phyloP scores from a whole-genome alignment of 805 yeast species.

The Wickerhamomyces chambardii region DNA sequence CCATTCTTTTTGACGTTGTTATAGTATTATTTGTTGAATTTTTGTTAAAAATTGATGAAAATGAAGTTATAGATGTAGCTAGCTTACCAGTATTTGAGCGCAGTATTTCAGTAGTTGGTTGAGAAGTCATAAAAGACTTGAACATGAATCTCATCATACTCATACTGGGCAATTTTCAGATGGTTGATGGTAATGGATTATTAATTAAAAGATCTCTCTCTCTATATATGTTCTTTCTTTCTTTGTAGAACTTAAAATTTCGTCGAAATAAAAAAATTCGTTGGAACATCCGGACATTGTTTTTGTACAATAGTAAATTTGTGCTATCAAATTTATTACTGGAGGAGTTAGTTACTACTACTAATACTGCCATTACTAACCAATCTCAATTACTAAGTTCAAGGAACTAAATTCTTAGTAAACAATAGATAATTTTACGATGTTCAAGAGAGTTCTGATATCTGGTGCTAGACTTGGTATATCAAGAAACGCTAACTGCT shows the following conservation, averaged over 20 bases:
- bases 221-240: background rate
- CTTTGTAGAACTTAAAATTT: background rate
- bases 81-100: slow-evolving; percentile 3
- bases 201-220: background rate
- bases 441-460: no score
- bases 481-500: no score
- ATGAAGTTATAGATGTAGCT: background rate
- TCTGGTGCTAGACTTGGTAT: no score
- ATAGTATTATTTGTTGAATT: slow-evolving; percentile 1
- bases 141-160: slow-evolving; percentile 10
- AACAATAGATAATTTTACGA: no score
- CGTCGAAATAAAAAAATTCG: background rate
- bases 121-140: slow-evolving; percentile 11
- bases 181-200: no score
- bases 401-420: no score
- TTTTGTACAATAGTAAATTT: no score
- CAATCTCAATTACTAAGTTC: no score
- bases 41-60: slow-evolving; percentile 3
- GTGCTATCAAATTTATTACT: no score
- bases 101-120: slow-evolving; percentile 5
- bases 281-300: background rate
- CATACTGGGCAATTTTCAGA: background rate
- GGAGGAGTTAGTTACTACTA: no score
- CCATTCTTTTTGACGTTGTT: slow-evolving; percentile 22
- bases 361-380: background rate